phyloP scores from a whole-genome alignment of 2,329 filamentous ascomycete genomes.

The Penicillium sp. region DNA sequence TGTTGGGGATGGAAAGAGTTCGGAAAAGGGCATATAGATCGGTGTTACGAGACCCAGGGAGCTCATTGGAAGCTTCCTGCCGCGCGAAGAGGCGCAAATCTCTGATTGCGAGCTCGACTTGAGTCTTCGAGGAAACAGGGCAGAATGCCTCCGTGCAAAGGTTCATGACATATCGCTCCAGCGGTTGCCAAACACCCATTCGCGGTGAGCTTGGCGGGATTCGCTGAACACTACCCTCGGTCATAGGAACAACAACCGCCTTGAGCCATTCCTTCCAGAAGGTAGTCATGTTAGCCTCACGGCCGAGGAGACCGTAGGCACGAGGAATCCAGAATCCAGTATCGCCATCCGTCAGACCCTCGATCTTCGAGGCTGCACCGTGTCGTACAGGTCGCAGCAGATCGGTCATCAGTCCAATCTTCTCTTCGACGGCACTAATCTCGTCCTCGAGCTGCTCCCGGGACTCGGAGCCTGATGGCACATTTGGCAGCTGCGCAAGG shows the following conservation, averaged over 20 bases:
- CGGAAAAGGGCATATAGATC: conserved; percentile 93
- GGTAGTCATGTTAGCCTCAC: conserved; percentile 75
- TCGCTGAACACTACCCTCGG: conserved; percentile 75
- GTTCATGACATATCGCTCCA: conserved; percentile 96
- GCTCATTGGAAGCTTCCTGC: conserved; percentile 88
- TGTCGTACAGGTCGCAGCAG: conserved; percentile 88
- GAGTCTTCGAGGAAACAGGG: conserved; percentile 88
- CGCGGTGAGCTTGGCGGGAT: conserved; percentile 86
- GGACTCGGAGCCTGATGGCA: conserved; percentile 74
- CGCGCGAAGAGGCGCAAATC: conserved; percentile 89
- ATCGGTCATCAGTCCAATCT: conserved; percentile 95
- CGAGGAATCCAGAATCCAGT: conserved; percentile 94
- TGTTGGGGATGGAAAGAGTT: conserved; percentile 84
- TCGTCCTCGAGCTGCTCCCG: conserved; percentile 87
- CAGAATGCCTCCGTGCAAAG: conserved; percentile 92
- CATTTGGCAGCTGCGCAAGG: conserved; percentile 74
- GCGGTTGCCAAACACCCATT: conserved; percentile 89
- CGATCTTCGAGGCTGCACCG: conserved; percentile 93
- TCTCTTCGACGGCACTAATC: conserved; percentile 94
- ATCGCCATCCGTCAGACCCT: conserved; percentile 90
- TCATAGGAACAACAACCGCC: conserved; percentile 93
- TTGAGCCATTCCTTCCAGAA: conserved; percentile 99
- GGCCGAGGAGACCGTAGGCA: conserved; percentile 87
- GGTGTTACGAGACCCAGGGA: conserved; percentile 85
- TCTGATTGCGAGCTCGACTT: conserved; percentile 86